phyloP scores from a whole-genome alignment of 768 basidiomycete genomes.

The Lactarius sp. region DNA sequence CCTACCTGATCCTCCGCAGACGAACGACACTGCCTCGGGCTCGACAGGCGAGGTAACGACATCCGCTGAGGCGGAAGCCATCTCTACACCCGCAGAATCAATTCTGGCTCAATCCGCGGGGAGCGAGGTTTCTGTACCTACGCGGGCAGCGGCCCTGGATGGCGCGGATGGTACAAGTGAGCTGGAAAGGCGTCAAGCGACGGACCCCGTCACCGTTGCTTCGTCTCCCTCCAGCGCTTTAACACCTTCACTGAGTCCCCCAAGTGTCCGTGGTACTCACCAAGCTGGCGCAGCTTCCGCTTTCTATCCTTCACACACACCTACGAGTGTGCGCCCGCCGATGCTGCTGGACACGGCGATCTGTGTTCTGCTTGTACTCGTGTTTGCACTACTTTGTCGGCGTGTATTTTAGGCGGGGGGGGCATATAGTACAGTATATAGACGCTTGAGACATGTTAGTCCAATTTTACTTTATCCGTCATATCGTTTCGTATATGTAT shows the following conservation, averaged over 20 bases:
- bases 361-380: constrained; percentile 62
- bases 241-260: neutral
- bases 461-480: constrained; percentile 6
- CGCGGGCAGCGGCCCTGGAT: neutral
- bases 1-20: constrained; percentile 57
- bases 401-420: constrained; percentile 40
- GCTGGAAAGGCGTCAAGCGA: neutral
- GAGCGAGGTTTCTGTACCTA: neutral
- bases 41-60: neutral
- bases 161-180: neutral
- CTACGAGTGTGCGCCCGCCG: constrained; percentile 40
- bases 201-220: neutral
- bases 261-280: neutral
- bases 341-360: constrained; percentile 70
- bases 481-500: neutral
- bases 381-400: constrained; percentile 63
- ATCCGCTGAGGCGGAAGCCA: neutral
- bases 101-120: neutral
- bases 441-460: neutral
- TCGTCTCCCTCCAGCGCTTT: neutral
- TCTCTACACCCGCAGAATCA: constrained; percentile 4
- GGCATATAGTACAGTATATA: neutral
- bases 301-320: constrained; percentile 1
- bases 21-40: neutral
- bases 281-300: neutral